Evolutionary conservation across 106 monocot species (phyloP), one percentile per base, ranked within the genome.

Genomic region (Ottelia alismoides): DNA sequence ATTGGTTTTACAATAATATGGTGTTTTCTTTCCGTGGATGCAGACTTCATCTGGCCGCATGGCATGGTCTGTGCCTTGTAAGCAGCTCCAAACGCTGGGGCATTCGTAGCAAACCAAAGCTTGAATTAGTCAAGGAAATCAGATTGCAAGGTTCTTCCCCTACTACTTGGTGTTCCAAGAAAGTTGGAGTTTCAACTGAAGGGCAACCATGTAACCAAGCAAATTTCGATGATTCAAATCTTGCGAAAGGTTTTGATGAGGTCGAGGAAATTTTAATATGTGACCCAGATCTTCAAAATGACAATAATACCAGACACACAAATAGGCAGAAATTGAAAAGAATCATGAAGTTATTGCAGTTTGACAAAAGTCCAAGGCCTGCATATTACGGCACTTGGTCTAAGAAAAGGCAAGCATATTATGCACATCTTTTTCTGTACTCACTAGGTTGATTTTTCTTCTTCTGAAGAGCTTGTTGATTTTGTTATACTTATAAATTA

Each of bases 311-410:
- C 28, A 11, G 17, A 0, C 12, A 32, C 52, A 44, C 64, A 22
- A 26, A 18, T 10, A 40, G 12, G 49, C 22, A 29, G 11, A 20
- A 54, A n/a, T 29, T 46, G 16, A 70, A 49, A 17, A 35, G 49
- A 27, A 50, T 22, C 22, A 90, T 43, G 31, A 98, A 98, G 51
- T 70, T 98, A 31, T 61, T 98, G 44, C 98, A 98, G 70, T 98
- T 98, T 90, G 85, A 90, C 63, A 85, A 90, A 72, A 98, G 82
- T 46, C 69, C 72, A 46, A 72, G 90, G 31, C 98, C 98, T 22
- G 85, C 98, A 30, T 98, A 98, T 68, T 98, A 90, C 71, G 98
- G 98, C 57, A 86, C 81, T 28, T 86, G 82, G 82, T 69, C 65
- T 6, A 82, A 75, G 77, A 85, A 75, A 75, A 98, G 98, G 98